Percentiles rank a stretch among this genome's conserved stretches.
Conservation (phyloP, 140 eudicot genomes). For the Oenanthe javanica region DNA sequence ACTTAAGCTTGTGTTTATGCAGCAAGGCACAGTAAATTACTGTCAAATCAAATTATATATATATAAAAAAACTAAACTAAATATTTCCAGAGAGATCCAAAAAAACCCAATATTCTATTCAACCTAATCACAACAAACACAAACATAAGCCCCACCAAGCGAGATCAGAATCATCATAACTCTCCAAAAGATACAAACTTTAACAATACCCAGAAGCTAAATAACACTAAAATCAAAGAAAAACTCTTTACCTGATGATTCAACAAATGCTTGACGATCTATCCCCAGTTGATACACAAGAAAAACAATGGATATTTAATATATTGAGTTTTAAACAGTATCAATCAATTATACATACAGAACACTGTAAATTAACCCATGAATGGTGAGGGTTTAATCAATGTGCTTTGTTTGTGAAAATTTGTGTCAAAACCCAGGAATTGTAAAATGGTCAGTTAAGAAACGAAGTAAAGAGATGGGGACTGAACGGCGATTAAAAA, state of each 20-base stretch:
- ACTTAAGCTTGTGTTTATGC: neutral
- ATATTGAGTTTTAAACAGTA: neutral
- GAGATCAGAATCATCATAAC: slow-evolving; percentile 6
- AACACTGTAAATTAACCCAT: neutral
- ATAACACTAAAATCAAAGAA: neutral
- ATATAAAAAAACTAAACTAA: neutral
- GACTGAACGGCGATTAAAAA: neutral
- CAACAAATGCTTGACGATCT: neutral
- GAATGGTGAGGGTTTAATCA: slow-evolving; percentile 4
- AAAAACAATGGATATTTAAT: neutral
- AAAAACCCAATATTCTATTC: neutral
- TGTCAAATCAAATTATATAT: neutral
- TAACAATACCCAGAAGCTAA: slow-evolving; percentile 12
- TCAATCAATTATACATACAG: neutral
- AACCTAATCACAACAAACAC: neutral
- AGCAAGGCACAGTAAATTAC: neutral
- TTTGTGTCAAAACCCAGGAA: neutral
- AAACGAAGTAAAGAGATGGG: neutral
- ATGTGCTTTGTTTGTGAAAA: neutral
- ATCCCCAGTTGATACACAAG: neutral
- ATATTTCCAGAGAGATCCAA: slow-evolving; percentile 1
- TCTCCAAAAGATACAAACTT: neutral
- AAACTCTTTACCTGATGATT: slow-evolving; percentile 7
- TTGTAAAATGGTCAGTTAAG: neutral
- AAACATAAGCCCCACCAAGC: neutral